Evolutionary conservation across 2,329 filamentous ascomycete genomes (phyloP).

Genomic region (Lachnellula subtilissima): DNA sequence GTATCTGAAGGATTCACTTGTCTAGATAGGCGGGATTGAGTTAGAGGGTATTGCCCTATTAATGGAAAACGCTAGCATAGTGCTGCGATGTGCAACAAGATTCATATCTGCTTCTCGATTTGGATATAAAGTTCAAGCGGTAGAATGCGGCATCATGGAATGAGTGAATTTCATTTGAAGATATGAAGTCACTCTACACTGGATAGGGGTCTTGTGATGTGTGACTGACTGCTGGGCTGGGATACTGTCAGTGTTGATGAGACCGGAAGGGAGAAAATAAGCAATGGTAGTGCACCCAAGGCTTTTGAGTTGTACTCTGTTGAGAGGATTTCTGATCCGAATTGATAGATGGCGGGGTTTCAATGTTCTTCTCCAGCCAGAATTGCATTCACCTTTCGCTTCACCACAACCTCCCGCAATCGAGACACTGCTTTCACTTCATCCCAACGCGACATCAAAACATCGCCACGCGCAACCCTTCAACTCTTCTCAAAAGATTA

Average conservation of each 20-base stretch:
- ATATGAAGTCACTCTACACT: too few relatives aligned
- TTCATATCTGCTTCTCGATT: too few relatives aligned
- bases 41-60: too few relatives aligned
- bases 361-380: too few relatives aligned
- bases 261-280: slow-evolving; percentile 6
- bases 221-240: slow-evolving; percentile 4
- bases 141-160: slow-evolving; percentile 14
- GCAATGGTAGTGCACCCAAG: slow-evolving; percentile 12
- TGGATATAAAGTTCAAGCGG: not conserved
- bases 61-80: too few relatives aligned
- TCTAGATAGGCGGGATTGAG: too few relatives aligned
- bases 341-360: too few relatives aligned
- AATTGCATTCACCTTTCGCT: too few relatives aligned
- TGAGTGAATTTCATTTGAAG: not conserved
- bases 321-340: not conserved
- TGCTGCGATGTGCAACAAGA: too few relatives aligned
- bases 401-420: not conserved
- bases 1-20: too few relatives aligned
- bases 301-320: too few relatives aligned
- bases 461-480: not conserved
- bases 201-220: too few relatives aligned
- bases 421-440: not conserved
- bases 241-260: slow-evolving; percentile 23
- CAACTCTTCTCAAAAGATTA: not conserved
- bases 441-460: not conserved